phyloP scores from a whole-genome alignment of 2,329 filamentous ascomycete genomes.

The Fusarium tricinctum region DNA sequence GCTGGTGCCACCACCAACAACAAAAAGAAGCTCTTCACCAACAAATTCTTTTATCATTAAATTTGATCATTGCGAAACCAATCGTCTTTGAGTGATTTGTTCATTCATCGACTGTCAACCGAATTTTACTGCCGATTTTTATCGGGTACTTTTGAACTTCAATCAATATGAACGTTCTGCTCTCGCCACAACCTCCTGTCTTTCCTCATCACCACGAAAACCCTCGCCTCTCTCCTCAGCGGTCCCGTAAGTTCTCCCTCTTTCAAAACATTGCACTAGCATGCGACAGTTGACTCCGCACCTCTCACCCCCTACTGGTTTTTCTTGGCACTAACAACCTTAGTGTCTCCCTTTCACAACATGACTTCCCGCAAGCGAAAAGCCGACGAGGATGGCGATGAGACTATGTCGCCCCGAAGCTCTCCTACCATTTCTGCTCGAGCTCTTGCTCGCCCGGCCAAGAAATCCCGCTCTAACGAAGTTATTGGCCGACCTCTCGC shows the following conservation, averaged over 20 bases:
- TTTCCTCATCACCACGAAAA: conserved; percentile 72
- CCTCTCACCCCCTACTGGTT: conserved; percentile 15
- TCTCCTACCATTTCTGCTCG: conserved; percentile 83
- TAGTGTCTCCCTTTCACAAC: conserved; percentile 63
- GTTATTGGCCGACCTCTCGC: conserved; percentile 69
- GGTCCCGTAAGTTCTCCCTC: conserved; percentile 64
- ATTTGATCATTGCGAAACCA: conserved; percentile 10
- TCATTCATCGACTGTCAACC: conserved; percentile 33
- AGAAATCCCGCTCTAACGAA: conserved; percentile 75
- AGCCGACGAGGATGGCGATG: conserved; percentile 82
- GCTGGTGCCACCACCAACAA: conserved; percentile 8
- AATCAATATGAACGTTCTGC: conserved; percentile 71
- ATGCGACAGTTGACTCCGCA: neutral
- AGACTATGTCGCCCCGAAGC: conserved; percentile 88
- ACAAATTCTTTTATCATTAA: neutral
- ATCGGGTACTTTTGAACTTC: conserved; percentile 16
- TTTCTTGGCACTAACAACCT: conserved; percentile 46
- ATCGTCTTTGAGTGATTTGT: conserved; percentile 24
- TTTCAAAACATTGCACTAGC: neutral
- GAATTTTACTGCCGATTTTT: conserved; percentile 15
- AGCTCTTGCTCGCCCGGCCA: conserved; percentile 75
- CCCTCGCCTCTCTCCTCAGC: conserved; percentile 66
- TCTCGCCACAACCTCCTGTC: conserved; percentile 71
- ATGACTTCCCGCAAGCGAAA: conserved; percentile 83
- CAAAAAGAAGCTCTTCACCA: conserved; percentile 7